A percentile compares a stretch with the other conserved stretches of the same genome.
Evolutionary conservation across 176 grass and related monocot species (phyloP).

Genomic region (Secale cereale): DNA sequence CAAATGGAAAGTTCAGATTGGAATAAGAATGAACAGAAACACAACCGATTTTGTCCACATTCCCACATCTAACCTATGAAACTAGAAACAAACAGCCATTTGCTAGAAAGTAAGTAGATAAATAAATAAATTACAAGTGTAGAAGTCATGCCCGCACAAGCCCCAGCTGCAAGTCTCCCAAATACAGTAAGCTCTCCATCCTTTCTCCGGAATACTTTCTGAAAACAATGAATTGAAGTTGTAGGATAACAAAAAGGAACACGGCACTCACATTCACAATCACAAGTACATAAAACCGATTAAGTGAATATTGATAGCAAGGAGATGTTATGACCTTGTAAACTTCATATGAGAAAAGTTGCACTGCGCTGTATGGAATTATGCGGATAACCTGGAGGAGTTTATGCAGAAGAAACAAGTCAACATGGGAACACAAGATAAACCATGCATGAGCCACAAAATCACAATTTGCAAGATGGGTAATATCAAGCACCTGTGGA

Average conservation of each 20-base stretch:
- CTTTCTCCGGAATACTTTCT: conserved; percentile 87
- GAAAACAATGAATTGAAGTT: conserved; percentile 21
- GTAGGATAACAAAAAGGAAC: not conserved
- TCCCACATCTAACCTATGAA: not conserved
- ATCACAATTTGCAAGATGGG: conserved; percentile 1
- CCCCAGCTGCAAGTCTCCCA: conserved; percentile 91
- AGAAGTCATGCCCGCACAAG: conserved; percentile 99
- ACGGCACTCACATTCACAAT: conserved; percentile 3
- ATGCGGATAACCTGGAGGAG: conserved; percentile 81
- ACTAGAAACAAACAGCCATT: not conserved
- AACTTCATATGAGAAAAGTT: conserved; percentile 98
- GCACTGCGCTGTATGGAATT: conserved; percentile 85
- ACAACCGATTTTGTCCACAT: not conserved
- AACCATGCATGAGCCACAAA: conserved; percentile 2
- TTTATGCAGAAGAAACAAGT: conserved; percentile 31
- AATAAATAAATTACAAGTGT: conserved; percentile 85
- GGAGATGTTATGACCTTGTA: conserved; percentile 68
- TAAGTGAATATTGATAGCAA: not conserved
- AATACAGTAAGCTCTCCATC: conserved; percentile 85
- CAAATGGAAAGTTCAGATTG: conserved; percentile 21
- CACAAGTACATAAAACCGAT: not conserved
- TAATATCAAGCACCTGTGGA: conserved; percentile 64
- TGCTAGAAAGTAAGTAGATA: conserved; percentile 2
- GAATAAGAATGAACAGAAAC: not conserved
- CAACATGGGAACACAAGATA: conserved; percentile 12